Evolutionary conservation across 805 yeast species (phyloP), one percentile per base, ranked within the genome.

Genomic region (Saccharomycopsis vini): DNA sequence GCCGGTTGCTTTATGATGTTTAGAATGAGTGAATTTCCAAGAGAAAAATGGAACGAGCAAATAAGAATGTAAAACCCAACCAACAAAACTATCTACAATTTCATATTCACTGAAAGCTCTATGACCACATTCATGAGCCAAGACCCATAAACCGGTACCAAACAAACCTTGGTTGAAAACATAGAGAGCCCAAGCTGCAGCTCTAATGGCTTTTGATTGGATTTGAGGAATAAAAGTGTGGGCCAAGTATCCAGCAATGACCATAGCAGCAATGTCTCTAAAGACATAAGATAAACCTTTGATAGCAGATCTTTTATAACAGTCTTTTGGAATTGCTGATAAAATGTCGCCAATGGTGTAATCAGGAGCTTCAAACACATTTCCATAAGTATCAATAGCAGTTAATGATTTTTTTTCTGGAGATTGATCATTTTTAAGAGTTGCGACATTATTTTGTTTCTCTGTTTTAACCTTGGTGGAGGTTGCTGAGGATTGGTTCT

Each of bases 71-170:
- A 86, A 66, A 32, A 81, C 60, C 94, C 94, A 85, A 37, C 95
- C 95, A 36, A 80, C 81, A 32, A 75, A 62, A 62, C 86, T 90
- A 62, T 86, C 84, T 51, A 83, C 77, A 66, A 70, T 62, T 32
- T 77, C 77, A 58, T 77, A 79, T 55, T 81, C 84, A 32, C 81
- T 71, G 62, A 86, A 86, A 19, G 95, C 95, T 54, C 77, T 81
- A 62, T 85, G 95, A 49, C 95, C 95, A 69, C 95, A 85, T 63
- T 85, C 95, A 63, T 85, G 95, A 42, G 94, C 92, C 65, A 85
- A 58, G 40, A 85, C 81, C 95, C 95, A 85, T 39, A 80, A 43
- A 32, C 51, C 51, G 6, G 49, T 45, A 7, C 38, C 43, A 44
- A 79, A 69, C 42, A 84, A 64, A 23, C 90, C 87, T 54, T 75